These are phyloP conservation scores for Gracilariopsis chorda DNA, from an alignment of 23 red algal genomes.

Conservation along the genomic window DNA sequence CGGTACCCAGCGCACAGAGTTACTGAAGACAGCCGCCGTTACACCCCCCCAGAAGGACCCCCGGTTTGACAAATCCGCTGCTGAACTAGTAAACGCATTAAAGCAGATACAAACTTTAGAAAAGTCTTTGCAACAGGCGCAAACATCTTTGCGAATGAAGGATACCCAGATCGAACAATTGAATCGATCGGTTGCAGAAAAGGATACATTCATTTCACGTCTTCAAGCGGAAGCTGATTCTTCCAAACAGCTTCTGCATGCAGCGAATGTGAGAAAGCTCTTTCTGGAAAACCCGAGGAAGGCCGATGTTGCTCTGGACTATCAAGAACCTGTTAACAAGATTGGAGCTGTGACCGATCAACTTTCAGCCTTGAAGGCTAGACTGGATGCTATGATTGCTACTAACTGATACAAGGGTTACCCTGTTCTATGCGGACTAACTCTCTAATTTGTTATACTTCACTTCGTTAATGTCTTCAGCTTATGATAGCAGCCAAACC, in stretches of 20 bases:
- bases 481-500: neutral
- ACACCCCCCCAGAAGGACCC: conserved; percentile 11
- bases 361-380: conserved; percentile 23
- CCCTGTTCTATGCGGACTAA: conserved; percentile 9
- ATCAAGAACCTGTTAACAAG: conserved; percentile 66
- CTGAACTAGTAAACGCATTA: conserved; percentile 43
- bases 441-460: neutral
- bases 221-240: conserved; percentile 23
- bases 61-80: conserved; percentile 54
- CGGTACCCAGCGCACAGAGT: neutral
- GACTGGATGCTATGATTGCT: conserved; percentile 61
- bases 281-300: conserved; percentile 44
- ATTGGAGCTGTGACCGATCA: conserved; percentile 58
- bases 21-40: conserved; percentile 12
- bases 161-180: conserved; percentile 20
- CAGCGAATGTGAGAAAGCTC: conserved; percentile 44
- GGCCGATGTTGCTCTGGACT: conserved; percentile 32
- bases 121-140: neutral
- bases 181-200: neutral
- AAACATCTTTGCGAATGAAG: neutral
- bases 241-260: conserved; percentile 21
- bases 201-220: conserved; percentile 19
- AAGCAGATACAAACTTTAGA: conserved; percentile 53
- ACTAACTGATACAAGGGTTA: conserved; percentile 27
- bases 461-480: neutral